Evolutionary conservation across 768 basidiomycete genomes (phyloP), one percentile per base, ranked within the genome.

Genomic region (Suillus subalutaceus): DNA sequence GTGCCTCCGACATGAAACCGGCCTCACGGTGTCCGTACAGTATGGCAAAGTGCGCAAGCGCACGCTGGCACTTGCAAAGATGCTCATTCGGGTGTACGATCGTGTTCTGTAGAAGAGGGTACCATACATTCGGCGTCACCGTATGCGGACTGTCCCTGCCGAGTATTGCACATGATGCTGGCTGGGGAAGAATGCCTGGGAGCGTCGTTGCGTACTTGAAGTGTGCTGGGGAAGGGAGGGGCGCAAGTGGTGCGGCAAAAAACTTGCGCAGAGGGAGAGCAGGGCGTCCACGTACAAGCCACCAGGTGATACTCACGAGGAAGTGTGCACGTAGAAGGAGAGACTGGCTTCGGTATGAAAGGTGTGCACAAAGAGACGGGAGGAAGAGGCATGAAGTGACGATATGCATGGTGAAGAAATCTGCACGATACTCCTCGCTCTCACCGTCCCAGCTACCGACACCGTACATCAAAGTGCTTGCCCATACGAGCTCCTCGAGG

Each of bases 331-430:
- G 85, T n/a, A 93, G 81, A 16, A 92, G 78, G 18, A 84, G 74
- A 4, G 78, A 79, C 65, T 86, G 83, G 0, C 85, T 86, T 2
- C 88, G 76, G 68, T 87, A 91, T 78, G 89, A 86, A 63, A 86
- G 68, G 65, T 79, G 72, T 2, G 81, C 81, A 15, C 82, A 75
- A 50, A 87, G 63, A 0, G 89, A 82, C 0, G 86, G 82, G 20
- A 90, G 65, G 79, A 90, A 90, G 37, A 90, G 69, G 10, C 84
- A 81, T 1, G 90, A 90, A 0, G 91, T 93, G 43, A 91, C 84
- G 15, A 91, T 81, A 68, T 92, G 91, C 76, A 88, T 86, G 16
- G 89, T 91, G 80, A 88, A 86, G 76, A 92, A 91, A 69, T 92
- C 88, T 0, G 87, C 87, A 57, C 83, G 83, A 77, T 89, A 90